Evolutionary conservation across 2,329 filamentous ascomycete genomes (phyloP).

Genomic region (Xylaria sp.): DNA sequence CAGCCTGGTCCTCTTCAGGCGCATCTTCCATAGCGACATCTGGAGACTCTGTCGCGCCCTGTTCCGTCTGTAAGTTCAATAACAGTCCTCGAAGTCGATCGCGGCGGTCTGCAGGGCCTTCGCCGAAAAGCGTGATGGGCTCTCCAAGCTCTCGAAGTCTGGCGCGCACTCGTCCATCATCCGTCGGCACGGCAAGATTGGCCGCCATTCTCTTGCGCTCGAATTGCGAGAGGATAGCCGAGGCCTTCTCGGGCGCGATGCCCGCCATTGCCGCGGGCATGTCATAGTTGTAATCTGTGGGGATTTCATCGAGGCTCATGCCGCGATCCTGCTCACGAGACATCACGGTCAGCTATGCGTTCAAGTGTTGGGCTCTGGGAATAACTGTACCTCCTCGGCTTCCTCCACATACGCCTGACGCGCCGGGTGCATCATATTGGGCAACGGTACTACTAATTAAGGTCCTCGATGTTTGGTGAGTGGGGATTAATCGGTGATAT

Average conservation of each 20-base stretch:
- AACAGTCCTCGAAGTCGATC: conserved; percentile 80
- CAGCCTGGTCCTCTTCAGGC: conserved; percentile 57
- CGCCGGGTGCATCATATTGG: conserved; percentile 73
- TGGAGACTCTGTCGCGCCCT: conserved; percentile 45
- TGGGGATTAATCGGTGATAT: not conserved
- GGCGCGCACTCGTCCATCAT: conserved; percentile 78
- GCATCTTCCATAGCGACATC: conserved; percentile 59
- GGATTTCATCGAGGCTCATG: conserved; percentile 40
- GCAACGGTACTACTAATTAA: conserved; percentile 13
- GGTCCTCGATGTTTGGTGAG: not conserved
- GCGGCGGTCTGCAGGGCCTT: conserved; percentile 77
- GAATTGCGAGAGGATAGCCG: conserved; percentile 80
- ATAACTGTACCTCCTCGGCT: conserved; percentile 56
- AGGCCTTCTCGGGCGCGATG: conserved; percentile 73
- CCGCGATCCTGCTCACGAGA: conserved; percentile 28
- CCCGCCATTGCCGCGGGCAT: conserved; percentile 61
- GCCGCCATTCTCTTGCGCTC: conserved; percentile 85
- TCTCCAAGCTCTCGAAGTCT: conserved; percentile 83
- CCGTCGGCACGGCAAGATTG: conserved; percentile 85
- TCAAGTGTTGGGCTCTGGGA: conserved; percentile 19
- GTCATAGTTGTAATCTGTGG: conserved; percentile 76
- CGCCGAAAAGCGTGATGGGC: conserved; percentile 89
- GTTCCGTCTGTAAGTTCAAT: conserved; percentile 67
- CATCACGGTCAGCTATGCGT: conserved; percentile 16
- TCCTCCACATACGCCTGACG: conserved; percentile 94